Percentiles rank a stretch among this genome's conserved stretches.
Conservation (phyloP, 345 rosid genomes). For the Leavenworthia alabamica region DNA sequence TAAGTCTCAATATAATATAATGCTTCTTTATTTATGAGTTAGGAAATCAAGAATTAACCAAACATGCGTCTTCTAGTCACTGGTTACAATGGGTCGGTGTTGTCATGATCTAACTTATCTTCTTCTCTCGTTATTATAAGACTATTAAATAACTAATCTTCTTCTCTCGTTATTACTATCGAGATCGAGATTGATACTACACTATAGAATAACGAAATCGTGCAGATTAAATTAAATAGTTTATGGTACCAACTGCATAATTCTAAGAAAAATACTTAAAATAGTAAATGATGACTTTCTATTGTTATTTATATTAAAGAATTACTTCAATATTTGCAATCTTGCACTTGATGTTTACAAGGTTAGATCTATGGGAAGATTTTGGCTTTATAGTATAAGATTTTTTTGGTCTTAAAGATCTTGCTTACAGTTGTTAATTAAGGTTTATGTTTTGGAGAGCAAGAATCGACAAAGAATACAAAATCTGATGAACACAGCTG, state of each 20-base stretch:
- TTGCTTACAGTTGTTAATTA: conserved; percentile 27
- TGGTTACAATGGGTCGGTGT: conserved; percentile 66
- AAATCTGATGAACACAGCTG: conserved; percentile 25
- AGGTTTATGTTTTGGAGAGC: conserved; percentile 25
- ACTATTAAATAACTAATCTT: not conserved
- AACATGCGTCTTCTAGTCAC: conserved; percentile 52
- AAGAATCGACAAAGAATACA: conserved; percentile 30
- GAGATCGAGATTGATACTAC: not conserved
- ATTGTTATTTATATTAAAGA: not conserved
- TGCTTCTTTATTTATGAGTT: conserved; percentile 26
- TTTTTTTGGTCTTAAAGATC: conserved; percentile 1
- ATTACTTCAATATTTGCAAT: not conserved
- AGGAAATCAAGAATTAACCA: conserved; percentile 22
- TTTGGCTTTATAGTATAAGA: not conserved
- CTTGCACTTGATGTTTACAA: conserved; percentile 23
- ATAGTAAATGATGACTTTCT: not conserved
- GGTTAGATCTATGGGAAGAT: conserved; percentile 15
- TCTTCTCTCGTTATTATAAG: not conserved
- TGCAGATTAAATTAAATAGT: not conserved
- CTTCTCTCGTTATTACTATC: not conserved
- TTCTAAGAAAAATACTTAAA: not conserved
- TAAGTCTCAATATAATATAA: conserved; percentile 37
- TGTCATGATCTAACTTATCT: conserved; percentile 2
- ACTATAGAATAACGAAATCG: not conserved
- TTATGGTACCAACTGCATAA: not conserved